Percentiles rank a stretch among this genome's conserved stretches.
phyloP scores from a whole-genome alignment of 2,329 filamentous ascomycete genomes.

The Talaromyces marneffei region DNA sequence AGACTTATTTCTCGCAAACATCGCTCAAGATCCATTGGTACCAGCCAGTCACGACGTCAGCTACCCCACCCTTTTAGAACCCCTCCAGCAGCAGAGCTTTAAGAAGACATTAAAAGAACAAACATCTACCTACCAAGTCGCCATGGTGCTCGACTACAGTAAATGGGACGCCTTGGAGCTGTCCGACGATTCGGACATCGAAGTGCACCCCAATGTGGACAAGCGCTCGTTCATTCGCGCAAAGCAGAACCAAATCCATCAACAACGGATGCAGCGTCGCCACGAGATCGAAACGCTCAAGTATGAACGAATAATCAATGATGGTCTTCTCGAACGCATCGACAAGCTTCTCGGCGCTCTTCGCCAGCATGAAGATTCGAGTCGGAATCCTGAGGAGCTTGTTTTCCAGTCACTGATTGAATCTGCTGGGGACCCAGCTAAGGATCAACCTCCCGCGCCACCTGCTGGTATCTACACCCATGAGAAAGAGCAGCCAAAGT shows the following conservation, averaged over 20 bases:
- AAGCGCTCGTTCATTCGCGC: constrained; percentile 97
- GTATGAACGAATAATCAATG: constrained; percentile 86
- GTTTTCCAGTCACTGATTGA: constrained; percentile 89
- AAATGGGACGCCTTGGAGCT: constrained; percentile 81
- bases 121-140: constrained; percentile 6
- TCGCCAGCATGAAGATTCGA: constrained; percentile 64
- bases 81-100: constrained; percentile 1
- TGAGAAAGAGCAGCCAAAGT: constrained; percentile 70
- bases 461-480: constrained; percentile 74
- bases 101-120: background rate
- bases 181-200: constrained; percentile 95
- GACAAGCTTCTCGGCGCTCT: constrained; percentile 69
- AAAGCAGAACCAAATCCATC: constrained; percentile 95
- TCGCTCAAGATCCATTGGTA: background rate
- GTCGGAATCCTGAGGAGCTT: constrained; percentile 65
- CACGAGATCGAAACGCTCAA: constrained; percentile 85
- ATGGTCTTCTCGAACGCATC: constrained; percentile 80
- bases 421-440: constrained; percentile 61
- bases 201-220: constrained; percentile 98
- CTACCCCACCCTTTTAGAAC: constrained; percentile 1
- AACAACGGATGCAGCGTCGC: constrained; percentile 77
- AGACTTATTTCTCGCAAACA: background rate
- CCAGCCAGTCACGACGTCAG: background rate
- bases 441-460: constrained; percentile 68
- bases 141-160: constrained; percentile 58